Base-by-base conservation (phyloP, 2,329 filamentous ascomycete species). In the Westerdykella ornata region DNA sequence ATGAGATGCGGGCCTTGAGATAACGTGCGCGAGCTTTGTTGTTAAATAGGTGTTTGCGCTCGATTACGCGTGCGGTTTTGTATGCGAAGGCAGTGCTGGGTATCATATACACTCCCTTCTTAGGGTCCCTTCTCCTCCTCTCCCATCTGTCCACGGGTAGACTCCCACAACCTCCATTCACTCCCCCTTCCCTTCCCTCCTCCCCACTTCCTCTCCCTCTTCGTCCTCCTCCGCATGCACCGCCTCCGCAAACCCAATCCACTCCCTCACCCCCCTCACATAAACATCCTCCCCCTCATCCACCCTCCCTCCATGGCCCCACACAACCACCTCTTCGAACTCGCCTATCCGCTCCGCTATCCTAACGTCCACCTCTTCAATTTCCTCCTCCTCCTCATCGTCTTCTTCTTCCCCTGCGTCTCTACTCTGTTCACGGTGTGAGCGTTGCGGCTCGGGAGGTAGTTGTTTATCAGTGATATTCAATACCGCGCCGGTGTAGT, bases 301-400 rank as follows among this genome's bases (percentile, higher is more conserved):
- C 5, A 80, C 80, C 37, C 78, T 54, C 1, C 69, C 65, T 51
- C 92, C 88, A 62, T 95, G 88, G 0, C 78, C 82, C 89, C 89
- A 97, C n/a, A 95, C 74, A 3, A 87, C 68, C 38, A 95, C 63
- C 41, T 84, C 73, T 5, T 88, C 79, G 59, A 96, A 96, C 13
- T 73, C 73, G 1, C 80, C 81, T 15, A 81, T 72, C 33, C 78
- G 71, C 38, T 84, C 75, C 51, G 90, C 64, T 1, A 75, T 68
- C 38, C 56, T 63, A 30, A 62, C 52, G 14, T 65, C 59, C 5
- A 56, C 52, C 2, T 20, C 16, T 13, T 36, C 18, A 2, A 46
- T 34, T 0, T 49, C 43, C 4, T 53, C 46, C 5, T 53, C 54
- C 4, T 50, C 52, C 5, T 51, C 47, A 3, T 47, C 56, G 1